Evolutionary conservation across 2,329 filamentous ascomycete genomes (phyloP), one percentile per base, ranked within the genome.

Genomic region (Colletotrichum chrysophilum): DNA sequence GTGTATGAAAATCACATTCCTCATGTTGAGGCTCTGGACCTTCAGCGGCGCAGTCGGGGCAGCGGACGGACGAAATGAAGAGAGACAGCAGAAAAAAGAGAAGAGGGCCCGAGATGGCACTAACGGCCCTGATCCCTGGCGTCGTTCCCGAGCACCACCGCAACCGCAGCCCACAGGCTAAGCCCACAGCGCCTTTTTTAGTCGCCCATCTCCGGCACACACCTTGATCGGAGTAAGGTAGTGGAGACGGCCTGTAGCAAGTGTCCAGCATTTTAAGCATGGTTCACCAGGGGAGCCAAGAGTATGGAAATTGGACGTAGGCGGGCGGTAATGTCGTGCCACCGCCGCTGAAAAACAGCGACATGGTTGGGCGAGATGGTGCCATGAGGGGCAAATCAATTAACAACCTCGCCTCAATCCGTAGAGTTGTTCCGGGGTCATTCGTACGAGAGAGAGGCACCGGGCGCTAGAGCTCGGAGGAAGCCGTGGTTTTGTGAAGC

Each of bases 241-340:
- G 70, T 64, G 70, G 73, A 21, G 64, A 68, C 38, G n/a, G 21
- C 21, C 43, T 48, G 43, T n/a, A 48, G 43, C 43, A 48, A 21
- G 18, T 21, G 5, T 48, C 18, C 18, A 48, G 43, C 43, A 48
- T 48, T 48, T 48, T 48, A 48, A 43, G 56, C 58, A 64, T 65
- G 66, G 26, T 56, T 48, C 21, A 6, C 28, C n/a, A 75, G 62
- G 69, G 56, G 62, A 58, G 70, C 64, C 73, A 75, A 75, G 64
- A 68, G 28, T 13, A 7, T 75, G 64, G 70, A 75, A 73, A 73
- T 75, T 75, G 70, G 64, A 61, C 30, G 26, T 61, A 32, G 30
- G 32, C 55, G 55, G 55, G 62, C 70, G 56, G 32, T 65, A 64
- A 65, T 38, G 69, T 69, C 52, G 70, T 62, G 64, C 65, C 73